phyloP scores from a whole-genome alignment of 352 stramenopile genomes.

The Phytophthora uliginosa region DNA sequence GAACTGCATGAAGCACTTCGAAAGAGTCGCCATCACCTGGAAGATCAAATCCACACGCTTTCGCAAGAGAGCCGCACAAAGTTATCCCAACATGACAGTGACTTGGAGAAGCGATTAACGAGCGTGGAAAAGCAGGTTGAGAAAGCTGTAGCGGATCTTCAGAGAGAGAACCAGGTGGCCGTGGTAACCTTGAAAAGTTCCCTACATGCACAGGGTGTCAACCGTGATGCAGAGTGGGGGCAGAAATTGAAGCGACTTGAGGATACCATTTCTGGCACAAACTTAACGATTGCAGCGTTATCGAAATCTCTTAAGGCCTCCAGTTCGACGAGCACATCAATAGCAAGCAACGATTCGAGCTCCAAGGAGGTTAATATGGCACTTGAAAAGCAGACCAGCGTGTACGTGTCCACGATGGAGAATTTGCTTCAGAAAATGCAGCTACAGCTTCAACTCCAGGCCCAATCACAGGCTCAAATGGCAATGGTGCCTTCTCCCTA shows the following conservation, averaged over 20 bases:
- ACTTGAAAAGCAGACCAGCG: constrained; percentile 46
- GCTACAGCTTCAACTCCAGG: constrained; percentile 63
- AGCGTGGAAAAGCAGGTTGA: constrained; percentile 41
- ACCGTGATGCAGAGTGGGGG: constrained; percentile 18
- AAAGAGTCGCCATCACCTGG: constrained; percentile 51
- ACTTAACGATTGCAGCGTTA: constrained; percentile 13
- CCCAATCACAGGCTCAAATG: constrained; percentile 39
- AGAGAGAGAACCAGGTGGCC: constrained; percentile 29
- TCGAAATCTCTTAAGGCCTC: constrained; percentile 26
- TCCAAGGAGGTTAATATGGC: constrained; percentile 24
- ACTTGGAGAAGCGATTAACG: constrained; percentile 47
- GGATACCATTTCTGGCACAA: constrained; percentile 33
- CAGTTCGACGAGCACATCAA: constrained; percentile 1
- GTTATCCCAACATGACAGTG: constrained; percentile 29
- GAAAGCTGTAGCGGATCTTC: constrained; percentile 6
- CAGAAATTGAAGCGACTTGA: constrained; percentile 43
- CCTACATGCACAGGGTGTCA: constrained; percentile 18
- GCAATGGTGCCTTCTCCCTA: constrained; percentile 29
- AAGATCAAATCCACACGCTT: constrained; percentile 62
- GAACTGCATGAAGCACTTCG: constrained; percentile 51
- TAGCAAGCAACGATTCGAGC: constrained; percentile 5
- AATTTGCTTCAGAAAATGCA: constrained; percentile 72
- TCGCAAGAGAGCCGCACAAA: constrained; percentile 51
- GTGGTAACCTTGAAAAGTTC: constrained; percentile 18
- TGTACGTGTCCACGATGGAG: constrained; percentile 61